phyloP scores from a whole-genome alignment of 2,329 filamentous ascomycete species.

The Grosmannia clavigera region DNA sequence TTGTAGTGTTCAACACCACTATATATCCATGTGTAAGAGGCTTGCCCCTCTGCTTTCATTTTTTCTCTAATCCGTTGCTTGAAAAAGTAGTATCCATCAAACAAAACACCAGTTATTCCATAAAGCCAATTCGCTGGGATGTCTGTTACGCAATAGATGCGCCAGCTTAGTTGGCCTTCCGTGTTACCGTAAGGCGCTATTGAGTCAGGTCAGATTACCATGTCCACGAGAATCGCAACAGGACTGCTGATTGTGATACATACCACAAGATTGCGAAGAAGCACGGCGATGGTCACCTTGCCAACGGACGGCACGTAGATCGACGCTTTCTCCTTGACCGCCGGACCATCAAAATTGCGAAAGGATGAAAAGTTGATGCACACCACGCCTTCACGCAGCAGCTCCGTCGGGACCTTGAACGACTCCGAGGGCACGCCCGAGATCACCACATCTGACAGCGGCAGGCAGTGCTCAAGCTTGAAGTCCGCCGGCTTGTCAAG shows the following conservation, averaged over 20 bases:
- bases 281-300: conserved; percentile 90
- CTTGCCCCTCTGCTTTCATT: not conserved
- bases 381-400: conserved; percentile 82
- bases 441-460: conserved; percentile 87
- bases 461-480: conserved; percentile 65
- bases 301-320: conserved; percentile 96
- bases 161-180: not conserved
- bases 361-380: conserved; percentile 98
- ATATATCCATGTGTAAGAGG: not conserved
- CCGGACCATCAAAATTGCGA: conserved; percentile 77
- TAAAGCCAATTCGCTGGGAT: not conserved
- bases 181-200: conserved; percentile 4
- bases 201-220: not conserved
- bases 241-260: not conserved
- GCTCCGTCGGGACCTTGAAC: conserved; percentile 78
- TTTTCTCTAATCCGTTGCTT: not conserved
- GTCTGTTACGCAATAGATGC: not conserved
- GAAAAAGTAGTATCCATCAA: not conserved
- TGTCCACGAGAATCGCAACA: not conserved
- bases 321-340: conserved; percentile 87
- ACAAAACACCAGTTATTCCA: not conserved
- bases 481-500: conserved; percentile 66
- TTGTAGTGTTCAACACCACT: not conserved
- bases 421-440: conserved; percentile 77
- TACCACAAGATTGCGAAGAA: conserved; percentile 81